Percentiles rank a stretch among this genome's conserved stretches.
Conservation (phyloP, 345 rosid species). For the Eucalyptus sideroxylon region DNA sequence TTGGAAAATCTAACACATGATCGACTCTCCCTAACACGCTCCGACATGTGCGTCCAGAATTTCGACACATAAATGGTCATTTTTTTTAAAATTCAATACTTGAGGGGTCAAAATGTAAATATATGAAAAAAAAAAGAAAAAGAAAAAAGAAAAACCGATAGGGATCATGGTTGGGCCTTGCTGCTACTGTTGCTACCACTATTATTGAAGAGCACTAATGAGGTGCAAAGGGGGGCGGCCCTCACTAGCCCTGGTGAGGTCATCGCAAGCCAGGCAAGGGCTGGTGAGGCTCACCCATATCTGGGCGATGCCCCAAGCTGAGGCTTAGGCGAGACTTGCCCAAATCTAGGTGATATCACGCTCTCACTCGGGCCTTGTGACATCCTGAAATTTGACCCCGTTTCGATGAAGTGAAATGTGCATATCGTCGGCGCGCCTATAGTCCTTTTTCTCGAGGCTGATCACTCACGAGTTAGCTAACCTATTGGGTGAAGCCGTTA, state of each 20-base stretch:
- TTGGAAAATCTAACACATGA: accelerated
- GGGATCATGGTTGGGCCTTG: accelerated
- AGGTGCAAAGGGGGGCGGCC: accelerated
- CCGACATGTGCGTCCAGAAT: accelerated
- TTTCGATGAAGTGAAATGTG: too few species aligned
- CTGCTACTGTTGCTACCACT: accelerated
- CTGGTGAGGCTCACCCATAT: accelerated
- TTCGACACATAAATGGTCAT: accelerated
- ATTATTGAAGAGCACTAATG: accelerated
- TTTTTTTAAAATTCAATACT: too few species aligned
- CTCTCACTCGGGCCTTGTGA: accelerated
- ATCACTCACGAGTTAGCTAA: too few species aligned
- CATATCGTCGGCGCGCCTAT: too few species aligned
- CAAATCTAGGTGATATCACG: accelerated
- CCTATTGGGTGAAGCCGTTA: too few species aligned
- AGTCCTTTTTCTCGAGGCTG: too few species aligned
- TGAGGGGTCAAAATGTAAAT: too few species aligned
- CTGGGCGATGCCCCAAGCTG: accelerated
- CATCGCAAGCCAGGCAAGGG: accelerated
- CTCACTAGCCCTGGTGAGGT: accelerated
- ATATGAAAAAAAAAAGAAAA: too few species aligned
- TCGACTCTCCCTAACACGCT: accelerated
- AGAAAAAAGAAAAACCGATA: too few species aligned
- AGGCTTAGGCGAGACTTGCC: too few species aligned
- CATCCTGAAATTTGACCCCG: too few species aligned